Evolutionary conservation across 2,329 filamentous ascomycete genomes (phyloP).

Genomic region (Fusarium sp.): DNA sequence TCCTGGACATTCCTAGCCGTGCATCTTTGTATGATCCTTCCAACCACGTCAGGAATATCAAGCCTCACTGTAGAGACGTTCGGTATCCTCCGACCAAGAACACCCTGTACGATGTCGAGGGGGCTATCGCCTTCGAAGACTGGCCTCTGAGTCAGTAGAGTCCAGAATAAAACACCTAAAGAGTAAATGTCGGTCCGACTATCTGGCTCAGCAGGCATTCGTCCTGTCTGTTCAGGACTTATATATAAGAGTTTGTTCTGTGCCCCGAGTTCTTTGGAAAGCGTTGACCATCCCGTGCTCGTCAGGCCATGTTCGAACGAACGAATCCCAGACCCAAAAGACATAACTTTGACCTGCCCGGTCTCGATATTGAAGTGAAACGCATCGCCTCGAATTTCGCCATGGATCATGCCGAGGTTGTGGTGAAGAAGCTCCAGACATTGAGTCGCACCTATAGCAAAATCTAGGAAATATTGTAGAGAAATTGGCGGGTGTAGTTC

Average conservation of each 20-base stretch:
- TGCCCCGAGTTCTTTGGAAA: constrained; percentile 85
- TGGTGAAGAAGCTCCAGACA: constrained; percentile 93
- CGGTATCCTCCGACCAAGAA: constrained; percentile 81
- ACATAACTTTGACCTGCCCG: constrained; percentile 78
- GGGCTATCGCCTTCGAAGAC: constrained; percentile 83
- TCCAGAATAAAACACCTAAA: constrained; percentile 89
- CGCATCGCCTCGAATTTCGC: constrained; percentile 88
- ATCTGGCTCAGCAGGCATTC: constrained; percentile 92
- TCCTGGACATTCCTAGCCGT: constrained; percentile 88
- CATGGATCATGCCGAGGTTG: constrained; percentile 84
- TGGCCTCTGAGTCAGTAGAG: constrained; percentile 78
- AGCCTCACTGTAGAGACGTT: constrained; percentile 79
- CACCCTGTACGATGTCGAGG: constrained; percentile 90
- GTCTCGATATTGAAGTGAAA: constrained; percentile 84
- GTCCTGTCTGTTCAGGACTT: constrained; percentile 92
- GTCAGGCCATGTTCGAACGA: constrained; percentile 91
- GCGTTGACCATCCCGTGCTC: constrained; percentile 84
- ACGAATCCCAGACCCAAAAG: constrained; percentile 85
- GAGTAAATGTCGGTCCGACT: constrained; percentile 94
- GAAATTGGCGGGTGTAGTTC: constrained; percentile 69
- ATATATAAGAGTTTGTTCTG: constrained; percentile 92
- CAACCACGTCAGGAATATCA: constrained; percentile 85
- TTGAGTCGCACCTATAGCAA: constrained; percentile 87
- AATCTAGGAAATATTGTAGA: constrained; percentile 83
- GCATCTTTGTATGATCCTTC: constrained; percentile 88